Percentiles rank a stretch among this genome's conserved stretches.
Conservation (phyloP, 768 basidiomycete species). For the Hypsizygus marmoreus region DNA sequence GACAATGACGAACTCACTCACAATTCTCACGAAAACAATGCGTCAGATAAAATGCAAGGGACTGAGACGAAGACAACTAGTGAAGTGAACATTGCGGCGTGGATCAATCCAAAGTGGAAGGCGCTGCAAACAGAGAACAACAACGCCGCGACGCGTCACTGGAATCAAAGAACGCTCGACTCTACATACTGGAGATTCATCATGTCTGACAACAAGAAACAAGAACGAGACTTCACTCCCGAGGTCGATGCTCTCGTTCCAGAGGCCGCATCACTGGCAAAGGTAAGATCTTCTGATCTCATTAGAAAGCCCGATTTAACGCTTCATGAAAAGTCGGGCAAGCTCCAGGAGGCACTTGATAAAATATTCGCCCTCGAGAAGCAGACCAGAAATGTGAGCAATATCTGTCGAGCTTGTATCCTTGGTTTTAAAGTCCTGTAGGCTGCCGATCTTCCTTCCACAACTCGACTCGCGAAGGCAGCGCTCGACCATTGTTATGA, state of each 20-base stretch:
- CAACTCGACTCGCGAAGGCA: conserved; percentile 79
- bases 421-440: conserved; percentile 29
- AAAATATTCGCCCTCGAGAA: conserved; percentile 90
- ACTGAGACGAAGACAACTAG: conserved; percentile 12
- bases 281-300: conserved; percentile 49
- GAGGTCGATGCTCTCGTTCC: conserved; percentile 81
- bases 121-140: conserved; percentile 41
- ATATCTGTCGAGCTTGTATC: conserved; percentile 23
- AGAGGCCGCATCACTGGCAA: conserved; percentile 64
- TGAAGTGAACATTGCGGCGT: conserved; percentile 30
- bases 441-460: conserved; percentile 95
- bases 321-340: conserved; percentile 60
- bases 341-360: conserved; percentile 85
- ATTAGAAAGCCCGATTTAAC: conserved; percentile 16
- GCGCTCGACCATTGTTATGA: conserved; percentile 73
- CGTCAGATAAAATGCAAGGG: conserved; percentile 17
- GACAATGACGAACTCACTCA: conserved; percentile 28
- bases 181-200: conserved; percentile 41
- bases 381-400: conserved; percentile 90
- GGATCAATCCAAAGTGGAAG: conserved; percentile 21
- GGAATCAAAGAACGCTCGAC: conserved; percentile 29
- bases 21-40: conserved; percentile 27
- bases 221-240: conserved; percentile 83
- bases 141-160: conserved; percentile 68
- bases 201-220: conserved; percentile 83